These are phyloP conservation scores for Paradendryphiella salina DNA, from an alignment of 2,329 filamentous ascomycete genomes.

Conservation along the genomic window DNA sequence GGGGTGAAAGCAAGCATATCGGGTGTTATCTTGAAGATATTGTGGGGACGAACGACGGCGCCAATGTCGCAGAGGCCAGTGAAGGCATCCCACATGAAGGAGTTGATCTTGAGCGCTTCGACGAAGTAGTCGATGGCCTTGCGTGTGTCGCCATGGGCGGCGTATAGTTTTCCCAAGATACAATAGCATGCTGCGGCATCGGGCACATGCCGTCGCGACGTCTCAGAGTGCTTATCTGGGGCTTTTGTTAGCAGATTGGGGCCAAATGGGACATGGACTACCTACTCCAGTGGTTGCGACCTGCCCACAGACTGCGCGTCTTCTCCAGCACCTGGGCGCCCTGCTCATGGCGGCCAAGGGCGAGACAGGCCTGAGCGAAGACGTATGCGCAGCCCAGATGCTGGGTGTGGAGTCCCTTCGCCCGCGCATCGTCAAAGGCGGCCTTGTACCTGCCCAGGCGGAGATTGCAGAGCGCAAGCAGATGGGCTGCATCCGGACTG, in stretches of 20 bases:
- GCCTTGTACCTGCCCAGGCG: constrained; percentile 81
- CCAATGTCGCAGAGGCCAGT: constrained; percentile 80
- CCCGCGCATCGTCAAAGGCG: constrained; percentile 80
- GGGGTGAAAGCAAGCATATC: constrained; percentile 58
- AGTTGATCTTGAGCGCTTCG: constrained; percentile 84
- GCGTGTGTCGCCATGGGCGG: constrained; percentile 75
- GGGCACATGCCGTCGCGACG: constrained; percentile 71
- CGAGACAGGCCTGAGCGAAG: constrained; percentile 85
- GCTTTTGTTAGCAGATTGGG: constrained; percentile 15
- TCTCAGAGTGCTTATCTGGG: constrained; percentile 72
- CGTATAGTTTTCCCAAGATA: constrained; percentile 83
- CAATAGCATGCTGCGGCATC: constrained; percentile 84
- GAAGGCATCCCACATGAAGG: constrained; percentile 98
- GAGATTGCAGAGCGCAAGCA: constrained; percentile 82
- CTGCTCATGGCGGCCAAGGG: constrained; percentile 75
- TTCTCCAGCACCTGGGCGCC: constrained; percentile 85
- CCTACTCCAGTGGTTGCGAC: constrained; percentile 77
- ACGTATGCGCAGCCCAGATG: constrained; percentile 89
- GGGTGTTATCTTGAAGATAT: constrained; percentile 78
- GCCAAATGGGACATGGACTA: constrained; percentile 11
- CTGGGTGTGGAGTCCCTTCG: constrained; percentile 67
- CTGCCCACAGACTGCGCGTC: constrained; percentile 72
- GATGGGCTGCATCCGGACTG: constrained; percentile 76
- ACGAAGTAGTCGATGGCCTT: constrained; percentile 87
- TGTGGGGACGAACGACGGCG: constrained; percentile 76